Conservation (phyloP, 176 grass and related monocot genomes). For the Pontederia crassipes region DNA sequence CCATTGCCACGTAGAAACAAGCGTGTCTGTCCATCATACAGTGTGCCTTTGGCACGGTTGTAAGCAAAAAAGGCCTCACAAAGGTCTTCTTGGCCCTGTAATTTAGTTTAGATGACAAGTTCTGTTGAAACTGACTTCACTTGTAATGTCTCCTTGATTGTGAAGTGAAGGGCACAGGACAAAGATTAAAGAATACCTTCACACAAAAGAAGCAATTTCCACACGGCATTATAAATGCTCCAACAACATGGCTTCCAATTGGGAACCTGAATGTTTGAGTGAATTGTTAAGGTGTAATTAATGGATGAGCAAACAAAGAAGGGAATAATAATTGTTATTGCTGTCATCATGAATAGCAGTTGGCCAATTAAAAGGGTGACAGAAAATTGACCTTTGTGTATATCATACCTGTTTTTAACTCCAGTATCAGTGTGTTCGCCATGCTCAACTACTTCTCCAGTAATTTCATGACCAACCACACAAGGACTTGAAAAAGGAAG, state of each 20-base stretch:
- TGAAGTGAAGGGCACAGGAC: not conserved
- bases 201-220: slow-evolving; percentile 97
- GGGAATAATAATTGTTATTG: not conserved
- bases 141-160: too few relatives aligned
- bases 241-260: slow-evolving; percentile 87
- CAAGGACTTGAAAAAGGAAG: slow-evolving; percentile 82
- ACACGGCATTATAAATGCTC: slow-evolving; percentile 98
- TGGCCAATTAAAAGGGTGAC: too few relatives aligned
- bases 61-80: slow-evolving; percentile 90
- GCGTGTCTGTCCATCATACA: slow-evolving; percentile 91
- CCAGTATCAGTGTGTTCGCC: slow-evolving; percentile 53
- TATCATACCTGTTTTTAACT: slow-evolving; percentile 51
- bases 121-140: too few relatives aligned
- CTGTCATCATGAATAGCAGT: not conserved
- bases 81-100: slow-evolving; percentile 91
- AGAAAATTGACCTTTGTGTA: slow-evolving; percentile 3
- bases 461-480: slow-evolving; percentile 94
- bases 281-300: not conserved
- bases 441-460: slow-evolving; percentile 88
- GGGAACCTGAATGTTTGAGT: slow-evolving; percentile 50
- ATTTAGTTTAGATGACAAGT: slow-evolving; percentile 16
- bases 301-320: not conserved
- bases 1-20: slow-evolving; percentile 69
- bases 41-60: slow-evolving; percentile 91
- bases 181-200: slow-evolving; percentile 36